Evolutionary conservation across 2,329 filamentous ascomycete genomes (phyloP).

Genomic region (Colletotrichum camelliae): DNA sequence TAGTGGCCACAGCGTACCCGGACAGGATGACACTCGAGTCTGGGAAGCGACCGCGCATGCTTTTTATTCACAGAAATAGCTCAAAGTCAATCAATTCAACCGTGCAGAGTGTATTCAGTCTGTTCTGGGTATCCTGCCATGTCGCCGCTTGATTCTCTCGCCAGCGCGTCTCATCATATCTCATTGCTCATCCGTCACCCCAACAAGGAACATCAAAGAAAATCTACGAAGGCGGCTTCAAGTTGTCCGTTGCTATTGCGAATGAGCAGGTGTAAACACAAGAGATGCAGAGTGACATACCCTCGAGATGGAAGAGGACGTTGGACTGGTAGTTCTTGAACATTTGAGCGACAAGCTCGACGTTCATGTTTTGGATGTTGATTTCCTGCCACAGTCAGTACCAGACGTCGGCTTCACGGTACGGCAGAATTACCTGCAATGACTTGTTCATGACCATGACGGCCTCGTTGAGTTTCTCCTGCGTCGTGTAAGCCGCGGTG

Average conservation of each 20-base stretch:
- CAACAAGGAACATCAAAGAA: background rate
- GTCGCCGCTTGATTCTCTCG: background rate
- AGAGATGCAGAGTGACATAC: constrained; percentile 49
- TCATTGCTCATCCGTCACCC: constrained; percentile 6
- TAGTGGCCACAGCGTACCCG: background rate
- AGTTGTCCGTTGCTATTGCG: constrained; percentile 36
- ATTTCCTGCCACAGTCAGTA: constrained; percentile 70
- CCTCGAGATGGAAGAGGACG: constrained; percentile 95
- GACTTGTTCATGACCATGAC: constrained; percentile 91
- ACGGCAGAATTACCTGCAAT: constrained; percentile 66
- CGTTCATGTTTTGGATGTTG: constrained; percentile 98
- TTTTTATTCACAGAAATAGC: background rate
- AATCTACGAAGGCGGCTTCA: constrained; percentile 76
- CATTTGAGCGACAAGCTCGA: constrained; percentile 97
- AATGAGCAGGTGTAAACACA: background rate
- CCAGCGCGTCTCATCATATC: background rate
- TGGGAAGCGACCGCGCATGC: background rate
- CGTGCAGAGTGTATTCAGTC: background rate
- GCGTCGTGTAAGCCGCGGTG: constrained; percentile 13
- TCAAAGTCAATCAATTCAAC: background rate
- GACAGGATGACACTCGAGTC: background rate
- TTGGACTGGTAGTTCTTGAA: constrained; percentile 99
- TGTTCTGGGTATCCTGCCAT: background rate
- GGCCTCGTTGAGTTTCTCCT: constrained; percentile 98
- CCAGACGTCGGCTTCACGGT: background rate